Evolutionary conservation across 441 rosid species (phyloP), one percentile per base, ranked within the genome.

Genomic region (Pelargonium australe): DNA sequence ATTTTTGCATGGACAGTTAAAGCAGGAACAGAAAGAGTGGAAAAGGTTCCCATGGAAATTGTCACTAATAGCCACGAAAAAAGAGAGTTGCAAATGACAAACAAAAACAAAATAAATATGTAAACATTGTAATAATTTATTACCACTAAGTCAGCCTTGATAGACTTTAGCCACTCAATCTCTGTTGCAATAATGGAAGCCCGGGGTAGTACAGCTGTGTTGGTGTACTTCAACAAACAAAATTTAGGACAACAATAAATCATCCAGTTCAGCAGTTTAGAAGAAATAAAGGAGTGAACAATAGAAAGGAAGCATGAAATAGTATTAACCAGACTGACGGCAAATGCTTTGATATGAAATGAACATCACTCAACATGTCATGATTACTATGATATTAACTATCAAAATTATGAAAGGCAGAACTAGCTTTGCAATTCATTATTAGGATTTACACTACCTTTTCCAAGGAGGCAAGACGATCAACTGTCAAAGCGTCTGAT

Each of bases 401-500:
- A 11, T 4, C 12, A 14, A 47, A 11, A n/a, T 47, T n/a, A 47
- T 47, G 14, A 47, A 28, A 28, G 31, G 3, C 31, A 28, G 31
- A 28, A 28, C 31, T 28, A 28, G 31, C 31, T 28, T 28, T 28
- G 31, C 31, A 28, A 28, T 28, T 51, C 58, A n/a, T 6, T 14
- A 6, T 11, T 55, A 16, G 61, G 17, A 20, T 55, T 55, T 55
- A 14, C 61, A 55, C 61, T 63, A 63, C 99, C 99, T 90, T 95
- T 79, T 86, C 95, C 80, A 95, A 76, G 0, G 98, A 95, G 57
- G 94, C 99, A 69, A 95, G 95, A 64, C 98, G 98, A 75, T 95
- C 99, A 2, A 95, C 99, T 0, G 98, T 95, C 86, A 95, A 84
- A 10, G 99, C 99, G 84, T 95, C 99, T 16, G 98, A 91, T 73